Conservation (phyloP, 768 basidiomycete species). For the Xerocomellus chrysenteron region DNA sequence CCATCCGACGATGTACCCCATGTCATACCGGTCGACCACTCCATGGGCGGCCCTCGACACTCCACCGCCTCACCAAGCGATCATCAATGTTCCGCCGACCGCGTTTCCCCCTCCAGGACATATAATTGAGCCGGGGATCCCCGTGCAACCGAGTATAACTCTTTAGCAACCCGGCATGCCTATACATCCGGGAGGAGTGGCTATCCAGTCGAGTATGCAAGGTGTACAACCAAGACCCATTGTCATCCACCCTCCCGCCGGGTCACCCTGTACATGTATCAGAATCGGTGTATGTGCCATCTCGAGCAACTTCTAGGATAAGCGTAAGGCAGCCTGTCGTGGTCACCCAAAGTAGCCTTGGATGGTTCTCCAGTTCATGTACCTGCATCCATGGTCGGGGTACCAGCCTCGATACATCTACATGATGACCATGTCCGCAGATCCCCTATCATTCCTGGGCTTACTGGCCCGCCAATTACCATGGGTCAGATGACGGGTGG, state of each 20-base stretch:
- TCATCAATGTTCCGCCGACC: slow-evolving; percentile 16
- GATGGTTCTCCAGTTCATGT: slow-evolving; percentile 22
- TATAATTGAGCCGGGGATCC: slow-evolving; percentile 8
- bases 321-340: slow-evolving; percentile 14
- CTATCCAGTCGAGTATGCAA: not conserved
- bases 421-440: slow-evolving; percentile 11
- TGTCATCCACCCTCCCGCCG: slow-evolving; percentile 18
- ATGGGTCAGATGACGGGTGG: slow-evolving; percentile 3
- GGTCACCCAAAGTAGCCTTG: slow-evolving; percentile 12
- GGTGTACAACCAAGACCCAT: slow-evolving; percentile 3
- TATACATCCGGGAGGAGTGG: not conserved
- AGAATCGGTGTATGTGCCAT: slow-evolving; percentile 6
- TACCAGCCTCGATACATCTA: slow-evolving; percentile 9
- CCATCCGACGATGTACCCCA: slow-evolving; percentile 11
- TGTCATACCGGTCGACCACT: slow-evolving; percentile 17
- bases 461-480: slow-evolving; percentile 1
- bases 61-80: slow-evolving; percentile 8
- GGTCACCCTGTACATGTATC: slow-evolving; percentile 4
- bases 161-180: slow-evolving; percentile 1
- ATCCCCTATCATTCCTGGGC: slow-evolving; percentile 25
- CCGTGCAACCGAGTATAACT: slow-evolving; percentile 2
- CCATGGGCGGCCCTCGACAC: slow-evolving; percentile 3
- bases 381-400: slow-evolving; percentile 19
- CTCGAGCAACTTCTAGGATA: slow-evolving; percentile 21
- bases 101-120: slow-evolving; percentile 25